phyloP scores from a whole-genome alignment of 768 basidiomycete genomes.

The Pisolithus microcarpus region DNA sequence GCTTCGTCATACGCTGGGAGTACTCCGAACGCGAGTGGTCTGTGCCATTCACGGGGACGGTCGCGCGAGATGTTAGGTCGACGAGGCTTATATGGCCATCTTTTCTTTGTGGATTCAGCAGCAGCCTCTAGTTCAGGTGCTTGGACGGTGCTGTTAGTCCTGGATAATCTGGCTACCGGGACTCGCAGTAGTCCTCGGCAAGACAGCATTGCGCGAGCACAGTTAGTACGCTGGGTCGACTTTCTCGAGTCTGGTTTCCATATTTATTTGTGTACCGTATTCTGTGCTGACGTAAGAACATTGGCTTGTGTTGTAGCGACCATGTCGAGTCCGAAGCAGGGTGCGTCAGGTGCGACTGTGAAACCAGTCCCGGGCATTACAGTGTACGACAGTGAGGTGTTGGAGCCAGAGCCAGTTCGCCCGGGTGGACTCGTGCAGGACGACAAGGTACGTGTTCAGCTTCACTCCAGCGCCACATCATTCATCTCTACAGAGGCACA shows the following conservation, averaged over 20 bases:
- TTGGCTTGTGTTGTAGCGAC: constrained; percentile 34
- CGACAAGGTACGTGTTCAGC: constrained; percentile 40
- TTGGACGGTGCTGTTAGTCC: constrained; percentile 5
- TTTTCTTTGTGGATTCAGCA: constrained; percentile 1
- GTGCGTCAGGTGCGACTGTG: constrained; percentile 26
- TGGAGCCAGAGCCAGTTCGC: constrained; percentile 72
- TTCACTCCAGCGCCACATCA: constrained; percentile 3
- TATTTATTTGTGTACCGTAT: not conserved
- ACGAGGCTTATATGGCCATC: constrained; percentile 22
- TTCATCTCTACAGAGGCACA: constrained; percentile 50
- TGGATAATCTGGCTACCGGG: constrained; percentile 2
- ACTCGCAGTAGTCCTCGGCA: not conserved
- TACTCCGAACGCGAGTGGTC: constrained; percentile 53
- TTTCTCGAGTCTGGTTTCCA: not conserved
- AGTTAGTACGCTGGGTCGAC: too few relatives aligned
- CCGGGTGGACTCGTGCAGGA: constrained; percentile 70
- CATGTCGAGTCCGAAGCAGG: constrained; percentile 60
- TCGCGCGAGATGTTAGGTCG: constrained; percentile 48
- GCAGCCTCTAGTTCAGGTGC: constrained; percentile 1
- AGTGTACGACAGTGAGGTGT: constrained; percentile 72
- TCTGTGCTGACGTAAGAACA: not conserved
- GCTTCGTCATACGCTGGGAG: constrained; percentile 84
- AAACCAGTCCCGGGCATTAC: constrained; percentile 70
- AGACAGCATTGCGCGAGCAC: not conserved
- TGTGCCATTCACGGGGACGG: constrained; percentile 55